These are phyloP conservation scores for Chlamydomonas reinhardtii DNA, from an alignment of 163 green algal genomes.

Conservation along the genomic window DNA sequence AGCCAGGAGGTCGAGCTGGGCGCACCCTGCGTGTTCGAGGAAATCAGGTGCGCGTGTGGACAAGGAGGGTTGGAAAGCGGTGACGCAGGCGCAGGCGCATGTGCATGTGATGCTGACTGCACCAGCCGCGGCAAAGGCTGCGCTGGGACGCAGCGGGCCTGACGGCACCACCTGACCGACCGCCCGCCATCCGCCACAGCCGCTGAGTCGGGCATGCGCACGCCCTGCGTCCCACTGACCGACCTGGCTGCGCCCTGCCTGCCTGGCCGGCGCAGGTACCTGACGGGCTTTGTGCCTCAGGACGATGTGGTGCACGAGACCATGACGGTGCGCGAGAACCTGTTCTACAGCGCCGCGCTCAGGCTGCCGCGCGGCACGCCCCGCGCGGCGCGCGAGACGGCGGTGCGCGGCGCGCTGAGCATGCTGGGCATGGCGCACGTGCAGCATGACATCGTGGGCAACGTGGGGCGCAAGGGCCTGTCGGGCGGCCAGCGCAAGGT, in stretches of 20 bases:
- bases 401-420: conserved; percentile 14
- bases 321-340: conserved; percentile 81
- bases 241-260: no score
- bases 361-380: conserved; percentile 44
- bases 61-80: not conserved
- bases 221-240: no score
- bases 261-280: conserved; percentile 29
- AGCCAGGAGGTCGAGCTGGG: conserved; percentile 3
- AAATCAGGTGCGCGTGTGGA: not conserved
- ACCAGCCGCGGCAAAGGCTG: no score
- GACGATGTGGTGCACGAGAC: conserved; percentile 86
- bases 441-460: conserved; percentile 73
- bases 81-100: no score
- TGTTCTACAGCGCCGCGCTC: conserved; percentile 49
- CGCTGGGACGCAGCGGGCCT: no score
- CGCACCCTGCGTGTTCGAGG: not conserved
- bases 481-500: conserved; percentile 81
- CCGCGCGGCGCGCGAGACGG: not conserved
- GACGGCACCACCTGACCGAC: no score
- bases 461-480: conserved; percentile 72
- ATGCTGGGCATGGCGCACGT: conserved; percentile 50
- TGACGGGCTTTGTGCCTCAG: conserved; percentile 64
- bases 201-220: no score
- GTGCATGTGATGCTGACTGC: no score
- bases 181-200: no score